Conservation (phyloP, 495 filamentous ascomycete species). For the Penicillium silybi region DNA sequence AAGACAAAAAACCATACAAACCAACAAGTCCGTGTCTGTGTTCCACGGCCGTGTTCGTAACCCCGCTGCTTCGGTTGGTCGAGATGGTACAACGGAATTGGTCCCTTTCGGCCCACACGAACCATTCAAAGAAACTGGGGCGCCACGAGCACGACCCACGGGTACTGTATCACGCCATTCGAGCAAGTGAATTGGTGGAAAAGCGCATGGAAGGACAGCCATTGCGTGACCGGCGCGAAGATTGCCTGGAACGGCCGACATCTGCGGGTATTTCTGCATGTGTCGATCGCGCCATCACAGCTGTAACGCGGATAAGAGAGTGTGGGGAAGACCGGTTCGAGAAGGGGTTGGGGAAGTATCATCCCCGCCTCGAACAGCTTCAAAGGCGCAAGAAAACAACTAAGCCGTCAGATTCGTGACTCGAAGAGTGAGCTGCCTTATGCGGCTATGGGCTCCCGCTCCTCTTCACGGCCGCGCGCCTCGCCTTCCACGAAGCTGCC, state of each 20-base stretch:
- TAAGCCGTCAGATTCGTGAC: slow-evolving; percentile 17
- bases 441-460: slow-evolving; percentile 41
- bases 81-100: background rate
- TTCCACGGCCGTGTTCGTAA: background rate
- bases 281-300: background rate
- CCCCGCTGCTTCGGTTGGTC: background rate
- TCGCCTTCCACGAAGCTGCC: slow-evolving; percentile 51
- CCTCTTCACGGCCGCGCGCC: slow-evolving; percentile 58
- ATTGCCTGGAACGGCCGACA: background rate
- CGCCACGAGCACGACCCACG: slow-evolving; percentile 13
- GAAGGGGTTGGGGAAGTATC: background rate
- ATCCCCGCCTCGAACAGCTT: background rate
- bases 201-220: slow-evolving; percentile 1
- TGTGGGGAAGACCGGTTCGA: background rate
- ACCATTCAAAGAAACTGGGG: slow-evolving; percentile 2
- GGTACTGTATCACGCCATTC: slow-evolving; percentile 18
- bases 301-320: slow-evolving; percentile 3
- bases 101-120: background rate
- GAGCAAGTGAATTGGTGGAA: background rate
- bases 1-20: slow-evolving; percentile 9
- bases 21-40: background rate
- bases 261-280: background rate
- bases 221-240: background rate
- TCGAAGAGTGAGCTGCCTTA: slow-evolving; percentile 8
- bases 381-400: slow-evolving; percentile 2